These are phyloP conservation scores for Arctium minus DNA, from an alignment of 129 eudicot genomes.

Conservation along the genomic window DNA sequence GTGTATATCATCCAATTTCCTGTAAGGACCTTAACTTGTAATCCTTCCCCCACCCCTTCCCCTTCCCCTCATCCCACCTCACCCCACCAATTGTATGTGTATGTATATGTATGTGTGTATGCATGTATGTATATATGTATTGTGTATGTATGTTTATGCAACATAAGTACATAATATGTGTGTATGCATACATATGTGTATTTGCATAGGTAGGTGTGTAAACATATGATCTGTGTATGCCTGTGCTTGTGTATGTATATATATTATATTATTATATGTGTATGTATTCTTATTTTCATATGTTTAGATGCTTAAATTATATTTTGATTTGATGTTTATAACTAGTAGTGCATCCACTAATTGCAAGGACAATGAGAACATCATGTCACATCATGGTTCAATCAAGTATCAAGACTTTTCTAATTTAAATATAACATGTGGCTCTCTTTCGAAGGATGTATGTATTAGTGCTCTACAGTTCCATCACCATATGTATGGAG, in stretches of 20 bases:
- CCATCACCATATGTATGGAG: background rate
- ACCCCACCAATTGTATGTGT: background rate
- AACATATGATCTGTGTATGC: background rate
- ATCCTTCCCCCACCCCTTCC: background rate
- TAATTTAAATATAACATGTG: background rate
- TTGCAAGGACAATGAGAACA: background rate
- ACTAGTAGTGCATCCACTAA: background rate
- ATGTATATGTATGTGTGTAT: background rate
- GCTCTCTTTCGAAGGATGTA: background rate
- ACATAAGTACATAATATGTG: background rate
- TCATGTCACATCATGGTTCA: constrained; percentile 5
- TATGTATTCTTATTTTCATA: background rate
- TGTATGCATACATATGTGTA: background rate
- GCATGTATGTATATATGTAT: background rate
- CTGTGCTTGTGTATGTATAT: background rate
- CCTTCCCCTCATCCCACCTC: background rate
- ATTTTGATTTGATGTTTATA: background rate
- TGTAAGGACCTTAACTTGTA: constrained; percentile 9
- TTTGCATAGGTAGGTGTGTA: background rate
- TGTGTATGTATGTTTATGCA: background rate
- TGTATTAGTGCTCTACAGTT: background rate
- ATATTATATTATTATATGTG: background rate
- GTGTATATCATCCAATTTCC: background rate
- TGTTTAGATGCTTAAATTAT: background rate
- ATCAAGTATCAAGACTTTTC: background rate